A percentile compares a stretch with the other conserved stretches of the same genome.
These are phyloP conservation scores for Phanerochaete carnosa DNA, from an alignment of 768 basidiomycete species.

Conservation along the genomic window DNA sequence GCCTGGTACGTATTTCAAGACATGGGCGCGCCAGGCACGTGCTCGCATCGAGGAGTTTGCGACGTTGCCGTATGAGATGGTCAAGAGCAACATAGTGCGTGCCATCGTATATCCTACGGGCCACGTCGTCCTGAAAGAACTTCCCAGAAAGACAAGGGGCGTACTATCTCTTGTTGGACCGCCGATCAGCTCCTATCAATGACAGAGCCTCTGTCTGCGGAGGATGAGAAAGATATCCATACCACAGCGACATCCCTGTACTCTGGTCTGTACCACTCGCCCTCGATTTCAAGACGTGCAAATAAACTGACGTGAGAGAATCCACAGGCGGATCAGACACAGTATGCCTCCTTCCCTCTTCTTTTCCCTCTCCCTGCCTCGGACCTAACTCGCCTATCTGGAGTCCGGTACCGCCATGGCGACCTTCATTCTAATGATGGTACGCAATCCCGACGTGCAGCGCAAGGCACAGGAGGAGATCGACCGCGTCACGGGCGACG, in stretches of 20 bases:
- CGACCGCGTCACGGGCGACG: constrained; percentile 3
- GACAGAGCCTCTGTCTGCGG: constrained; percentile 12
- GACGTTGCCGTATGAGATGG: neutral
- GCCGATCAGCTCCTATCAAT: neutral
- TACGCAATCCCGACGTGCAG: neutral
- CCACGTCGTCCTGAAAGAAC: neutral
- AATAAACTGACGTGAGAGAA: no score
- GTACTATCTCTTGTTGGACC: neutral
- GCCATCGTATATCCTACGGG: neutral
- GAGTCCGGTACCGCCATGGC: neutral
- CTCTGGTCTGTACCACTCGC: neutral
- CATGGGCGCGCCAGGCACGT: neutral
- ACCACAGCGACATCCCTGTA: neutral
- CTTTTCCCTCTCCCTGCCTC: neutral
- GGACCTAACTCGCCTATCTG: no score
- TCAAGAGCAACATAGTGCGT: neutral
- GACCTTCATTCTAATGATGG: neutral
- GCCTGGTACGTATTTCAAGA: constrained; percentile 30
- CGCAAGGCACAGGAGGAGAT: neutral
- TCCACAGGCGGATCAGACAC: neutral
- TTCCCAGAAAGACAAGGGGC: constrained; percentile 2
- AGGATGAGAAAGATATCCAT: constrained; percentile 47
- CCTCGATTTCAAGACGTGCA: no score
- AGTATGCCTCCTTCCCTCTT: neutral
- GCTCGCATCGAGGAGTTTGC: neutral